These are phyloP conservation scores for Zymoseptoria ardabiliae DNA, from an alignment of 2,329 filamentous ascomycete genomes.

Conservation along the genomic window DNA sequence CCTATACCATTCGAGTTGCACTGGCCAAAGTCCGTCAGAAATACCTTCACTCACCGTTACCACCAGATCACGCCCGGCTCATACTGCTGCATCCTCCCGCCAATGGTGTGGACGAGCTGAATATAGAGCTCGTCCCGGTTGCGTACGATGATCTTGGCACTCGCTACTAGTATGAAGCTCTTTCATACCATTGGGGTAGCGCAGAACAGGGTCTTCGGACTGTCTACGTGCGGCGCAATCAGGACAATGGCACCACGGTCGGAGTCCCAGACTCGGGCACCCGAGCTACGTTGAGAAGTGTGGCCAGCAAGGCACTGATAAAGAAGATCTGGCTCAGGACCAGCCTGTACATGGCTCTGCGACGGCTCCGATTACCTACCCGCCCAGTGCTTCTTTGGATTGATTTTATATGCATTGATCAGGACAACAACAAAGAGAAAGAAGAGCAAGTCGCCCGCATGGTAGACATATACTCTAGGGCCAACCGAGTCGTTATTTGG, in stretches of 20 bases:
- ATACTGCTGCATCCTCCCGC: neutral
- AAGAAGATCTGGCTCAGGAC: neutral
- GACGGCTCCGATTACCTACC: neutral
- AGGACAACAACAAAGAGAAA: slow-evolving; percentile 10
- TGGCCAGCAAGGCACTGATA: neutral
- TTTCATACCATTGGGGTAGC: neutral
- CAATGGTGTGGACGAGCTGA: neutral
- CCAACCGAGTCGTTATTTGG: slow-evolving; percentile 9
- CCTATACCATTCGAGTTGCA: neutral
- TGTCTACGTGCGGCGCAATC: neutral
- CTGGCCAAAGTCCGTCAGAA: neutral
- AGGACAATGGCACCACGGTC: neutral
- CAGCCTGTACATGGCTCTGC: neutral
- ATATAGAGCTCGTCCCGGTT: neutral
- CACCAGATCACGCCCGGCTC: neutral
- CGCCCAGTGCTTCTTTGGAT: slow-evolving; percentile 8
- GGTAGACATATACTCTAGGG: slow-evolving; percentile 10
- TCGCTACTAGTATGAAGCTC: neutral
- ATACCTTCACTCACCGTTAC: neutral
- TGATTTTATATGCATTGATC: slow-evolving; percentile 18
- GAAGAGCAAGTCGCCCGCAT: slow-evolving; percentile 12
- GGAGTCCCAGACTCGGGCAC: neutral
- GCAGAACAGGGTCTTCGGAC: neutral
- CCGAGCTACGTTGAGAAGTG: neutral
- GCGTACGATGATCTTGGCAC: neutral